These are phyloP conservation scores for Lactarius hengduanensis DNA, from an alignment of 768 basidiomycete genomes.

Conservation along the genomic window DNA sequence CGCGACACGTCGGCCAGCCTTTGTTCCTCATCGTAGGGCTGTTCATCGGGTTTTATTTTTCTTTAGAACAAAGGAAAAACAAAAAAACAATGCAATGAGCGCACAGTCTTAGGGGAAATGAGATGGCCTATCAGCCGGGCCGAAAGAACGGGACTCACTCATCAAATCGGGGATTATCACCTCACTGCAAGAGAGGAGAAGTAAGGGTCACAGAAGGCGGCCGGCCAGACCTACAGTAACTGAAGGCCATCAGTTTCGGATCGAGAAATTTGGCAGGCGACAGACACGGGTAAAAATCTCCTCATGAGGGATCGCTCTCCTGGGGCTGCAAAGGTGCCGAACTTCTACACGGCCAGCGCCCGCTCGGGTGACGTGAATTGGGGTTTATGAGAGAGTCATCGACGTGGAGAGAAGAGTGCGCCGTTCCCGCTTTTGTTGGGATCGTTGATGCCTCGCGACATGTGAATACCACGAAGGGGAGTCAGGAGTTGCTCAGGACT, in stretches of 20 bases:
- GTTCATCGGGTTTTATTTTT: not conserved
- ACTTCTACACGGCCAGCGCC: slow-evolving; percentile 7
- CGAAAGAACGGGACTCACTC: slow-evolving; percentile 12
- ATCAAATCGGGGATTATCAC: slow-evolving; percentile 7
- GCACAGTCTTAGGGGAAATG: not conserved
- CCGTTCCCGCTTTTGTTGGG: slow-evolving; percentile 13
- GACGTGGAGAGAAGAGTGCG: slow-evolving; percentile 4
- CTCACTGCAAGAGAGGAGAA: not conserved
- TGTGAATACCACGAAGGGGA: slow-evolving; percentile 18
- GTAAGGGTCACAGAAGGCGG: not conserved
- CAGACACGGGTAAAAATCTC: not conserved
- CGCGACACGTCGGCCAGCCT: not conserved
- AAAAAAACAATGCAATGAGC: not conserved
- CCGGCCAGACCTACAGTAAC: slow-evolving; percentile 3
- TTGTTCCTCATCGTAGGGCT: not conserved
- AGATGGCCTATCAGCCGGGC: slow-evolving; percentile 10
- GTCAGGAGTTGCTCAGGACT: slow-evolving; percentile 8
- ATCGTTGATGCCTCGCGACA: slow-evolving; percentile 8
- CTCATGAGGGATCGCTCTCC: slow-evolving; percentile 1
- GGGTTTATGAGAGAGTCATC: slow-evolving; percentile 13
- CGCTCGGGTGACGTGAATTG: slow-evolving; percentile 14
- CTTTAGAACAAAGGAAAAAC: not conserved
- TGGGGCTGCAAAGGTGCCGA: slow-evolving; percentile 11
- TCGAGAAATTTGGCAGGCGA: slow-evolving; percentile 3
- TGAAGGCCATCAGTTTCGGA: slow-evolving; percentile 4